These are phyloP conservation scores for Massariosphaeria phaeospora DNA, from an alignment of 495 filamentous ascomycete species.

Conservation along the genomic window DNA sequence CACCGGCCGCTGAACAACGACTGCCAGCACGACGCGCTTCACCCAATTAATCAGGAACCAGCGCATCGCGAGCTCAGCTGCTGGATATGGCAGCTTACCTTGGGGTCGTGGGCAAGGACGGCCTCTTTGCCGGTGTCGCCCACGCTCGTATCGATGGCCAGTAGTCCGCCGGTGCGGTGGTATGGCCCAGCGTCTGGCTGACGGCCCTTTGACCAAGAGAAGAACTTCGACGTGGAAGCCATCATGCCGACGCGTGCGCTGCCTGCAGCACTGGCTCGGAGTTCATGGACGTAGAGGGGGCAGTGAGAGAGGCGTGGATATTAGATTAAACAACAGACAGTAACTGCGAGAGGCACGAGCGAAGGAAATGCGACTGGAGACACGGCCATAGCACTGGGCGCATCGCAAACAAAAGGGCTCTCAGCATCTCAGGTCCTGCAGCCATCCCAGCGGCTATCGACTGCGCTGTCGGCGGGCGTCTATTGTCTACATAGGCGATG, in stretches of 20 bases:
- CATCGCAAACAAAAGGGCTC: not conserved
- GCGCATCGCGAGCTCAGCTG: slow-evolving; percentile 16
- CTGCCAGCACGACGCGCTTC: slow-evolving; percentile 32
- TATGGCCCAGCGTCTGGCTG: slow-evolving; percentile 23
- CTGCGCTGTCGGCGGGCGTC: slow-evolving; percentile 13
- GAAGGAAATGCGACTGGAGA: not conserved
- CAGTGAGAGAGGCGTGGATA: no score
- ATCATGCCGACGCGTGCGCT: slow-evolving; percentile 24
- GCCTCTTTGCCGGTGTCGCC: slow-evolving; percentile 19
- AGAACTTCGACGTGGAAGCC: slow-evolving; percentile 36
- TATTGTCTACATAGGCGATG: not conserved
- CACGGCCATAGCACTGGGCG: not conserved
- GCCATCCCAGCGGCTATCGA: slow-evolving; percentile 4
- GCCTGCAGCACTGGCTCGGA: not conserved
- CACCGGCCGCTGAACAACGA: slow-evolving; percentile 17
- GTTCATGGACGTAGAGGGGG: slow-evolving; percentile 3
- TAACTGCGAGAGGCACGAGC: slow-evolving; percentile 5
- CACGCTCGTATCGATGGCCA: slow-evolving; percentile 27
- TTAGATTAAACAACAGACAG: not conserved
- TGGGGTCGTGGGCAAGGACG: slow-evolving; percentile 3
- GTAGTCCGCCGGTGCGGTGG: slow-evolving; percentile 25
- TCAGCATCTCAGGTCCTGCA: not conserved
- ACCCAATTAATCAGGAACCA: slow-evolving; percentile 30
- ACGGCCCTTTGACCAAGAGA: slow-evolving; percentile 41
- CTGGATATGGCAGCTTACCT: slow-evolving; percentile 21